Evolutionary conservation across 2,329 filamentous ascomycete genomes (phyloP), one percentile per base, ranked within the genome.

Genomic region (Zasmidium citrigriseum): DNA sequence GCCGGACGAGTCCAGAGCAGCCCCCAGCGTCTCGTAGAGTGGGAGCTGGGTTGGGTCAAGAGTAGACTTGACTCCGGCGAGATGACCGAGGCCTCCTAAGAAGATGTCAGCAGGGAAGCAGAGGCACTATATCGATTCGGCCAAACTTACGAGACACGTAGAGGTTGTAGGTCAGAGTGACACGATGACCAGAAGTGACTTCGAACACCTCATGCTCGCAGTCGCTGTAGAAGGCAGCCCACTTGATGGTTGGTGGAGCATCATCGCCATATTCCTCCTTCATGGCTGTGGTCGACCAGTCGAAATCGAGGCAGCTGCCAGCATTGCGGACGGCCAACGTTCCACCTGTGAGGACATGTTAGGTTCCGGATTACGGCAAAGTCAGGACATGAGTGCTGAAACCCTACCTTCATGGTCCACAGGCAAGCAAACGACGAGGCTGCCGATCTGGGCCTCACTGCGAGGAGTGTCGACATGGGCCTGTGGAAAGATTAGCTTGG

Each of bases 91-190:
- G 34, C 34, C 34, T 9, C 34, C 34, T 41, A 4, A 4, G 34
- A 16, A 4, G 34, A 29, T n/a, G 34, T 41, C 34, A 41, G 5
- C 34, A 41, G 18, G 16, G 7, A 16, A 16, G 7, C 14, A 7
- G 27, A 14, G 7, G 27, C 7, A 34, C 14, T 34, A 34, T 34
- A 34, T 34, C 7, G 18, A 22, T 7, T 22, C 18, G 65, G 9
- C 72, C 73, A n/a, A 71, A 66, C 3, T 75, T 71, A 21, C 72
- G 67, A 1, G 72, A 70, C 11, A 76, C 70, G 60, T 77, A 85
- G 1, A 88, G 72, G 57, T 86, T 86, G 71, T 87, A 87, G 0
- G 83, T 87, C 21, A 88, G 67, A 0, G 82, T 86, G 16, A 87
- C 60, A 0, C 82, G 79, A 57, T 86, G 76, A 0, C 84, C 83